A percentile compares a stretch with the other conserved stretches of the same genome.
Conservation (phyloP, 2,329 filamentous ascomycete species). For the Neofusicoccum cordaticola region DNA sequence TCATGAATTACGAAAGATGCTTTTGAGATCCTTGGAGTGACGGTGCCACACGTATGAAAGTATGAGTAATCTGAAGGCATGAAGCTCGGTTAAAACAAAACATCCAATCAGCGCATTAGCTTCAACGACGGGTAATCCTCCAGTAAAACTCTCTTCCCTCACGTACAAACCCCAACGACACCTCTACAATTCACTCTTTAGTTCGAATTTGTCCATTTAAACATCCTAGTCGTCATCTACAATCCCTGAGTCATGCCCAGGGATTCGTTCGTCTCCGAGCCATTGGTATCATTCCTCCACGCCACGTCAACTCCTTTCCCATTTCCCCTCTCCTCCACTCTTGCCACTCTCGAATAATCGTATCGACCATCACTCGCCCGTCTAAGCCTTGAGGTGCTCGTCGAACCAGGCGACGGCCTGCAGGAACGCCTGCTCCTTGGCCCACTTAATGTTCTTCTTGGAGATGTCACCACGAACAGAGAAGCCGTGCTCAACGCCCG, state of each 20-base stretch:
- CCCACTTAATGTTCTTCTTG: conserved; percentile 60
- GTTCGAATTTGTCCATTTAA: background rate
- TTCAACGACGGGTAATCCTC: no score
- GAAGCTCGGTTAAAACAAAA: no score
- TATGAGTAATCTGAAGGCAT: no score
- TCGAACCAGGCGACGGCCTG: conserved; percentile 80
- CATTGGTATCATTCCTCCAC: background rate
- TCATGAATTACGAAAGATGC: no score
- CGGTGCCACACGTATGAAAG: no score
- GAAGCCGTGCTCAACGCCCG: conserved; percentile 71
- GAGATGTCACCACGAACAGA: conserved; percentile 64
- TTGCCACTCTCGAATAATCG: no score
- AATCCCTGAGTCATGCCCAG: background rate
- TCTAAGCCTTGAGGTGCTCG: conserved; percentile 50
- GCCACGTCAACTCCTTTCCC: background rate
- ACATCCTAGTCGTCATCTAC: background rate
- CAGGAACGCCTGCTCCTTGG: conserved; percentile 77
- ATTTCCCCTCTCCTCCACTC: background rate
- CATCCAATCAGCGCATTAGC: no score
- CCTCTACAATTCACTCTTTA: background rate
- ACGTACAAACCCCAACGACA: no score
- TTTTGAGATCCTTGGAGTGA: no score
- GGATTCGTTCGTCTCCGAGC: background rate
- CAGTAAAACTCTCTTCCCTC: no score
- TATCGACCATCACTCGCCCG: background rate